These are phyloP conservation scores for Exophiala alcalophila DNA, from an alignment of 2,329 filamentous ascomycete species.

Conservation along the genomic window DNA sequence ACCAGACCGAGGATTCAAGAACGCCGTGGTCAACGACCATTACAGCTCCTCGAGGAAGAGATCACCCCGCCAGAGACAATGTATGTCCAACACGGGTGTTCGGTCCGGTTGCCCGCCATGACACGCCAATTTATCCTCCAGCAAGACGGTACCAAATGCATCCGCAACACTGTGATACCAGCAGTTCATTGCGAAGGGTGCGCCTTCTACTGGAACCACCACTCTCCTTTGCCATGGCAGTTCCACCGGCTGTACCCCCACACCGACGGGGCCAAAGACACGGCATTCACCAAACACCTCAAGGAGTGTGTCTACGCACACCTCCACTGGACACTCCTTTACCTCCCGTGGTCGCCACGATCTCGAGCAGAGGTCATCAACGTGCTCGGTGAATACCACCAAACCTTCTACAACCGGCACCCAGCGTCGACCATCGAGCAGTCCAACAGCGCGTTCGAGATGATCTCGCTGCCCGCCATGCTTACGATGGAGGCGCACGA, in stretches of 20 bases:
- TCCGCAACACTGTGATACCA: not conserved
- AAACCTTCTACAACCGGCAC: constrained; percentile 1
- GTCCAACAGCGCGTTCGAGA: constrained; percentile 7
- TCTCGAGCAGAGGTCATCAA: not conserved
- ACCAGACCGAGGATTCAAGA: constrained; percentile 8
- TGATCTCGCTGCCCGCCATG: not conserved
- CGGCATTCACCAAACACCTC: constrained; percentile 13
- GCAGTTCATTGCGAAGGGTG: constrained; percentile 16
- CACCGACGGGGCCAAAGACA: not conserved
- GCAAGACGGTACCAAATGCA: constrained; percentile 2
- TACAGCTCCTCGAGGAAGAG: constrained; percentile 5
- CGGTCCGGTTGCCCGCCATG: constrained; percentile 7
- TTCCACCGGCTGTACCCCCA: constrained; percentile 17
- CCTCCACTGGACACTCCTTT: constrained; percentile 11
- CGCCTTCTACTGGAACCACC: constrained; percentile 22
- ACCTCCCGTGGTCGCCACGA: constrained; percentile 1
- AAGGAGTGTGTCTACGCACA: constrained; percentile 15
- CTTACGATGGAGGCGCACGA: constrained; percentile 1
- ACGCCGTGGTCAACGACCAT: constrained; percentile 7
- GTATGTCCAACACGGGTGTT: constrained; percentile 17
- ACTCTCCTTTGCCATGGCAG: constrained; percentile 17
- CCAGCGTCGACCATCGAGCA: not conserved
- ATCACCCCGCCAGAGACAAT: constrained; percentile 13
- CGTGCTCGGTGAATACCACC: not conserved
- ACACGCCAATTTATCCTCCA: not conserved